A percentile compares a stretch with the other conserved stretches of the same genome.
Conservation (phyloP, 495 filamentous ascomycete species). For the Xylaria castorea region DNA sequence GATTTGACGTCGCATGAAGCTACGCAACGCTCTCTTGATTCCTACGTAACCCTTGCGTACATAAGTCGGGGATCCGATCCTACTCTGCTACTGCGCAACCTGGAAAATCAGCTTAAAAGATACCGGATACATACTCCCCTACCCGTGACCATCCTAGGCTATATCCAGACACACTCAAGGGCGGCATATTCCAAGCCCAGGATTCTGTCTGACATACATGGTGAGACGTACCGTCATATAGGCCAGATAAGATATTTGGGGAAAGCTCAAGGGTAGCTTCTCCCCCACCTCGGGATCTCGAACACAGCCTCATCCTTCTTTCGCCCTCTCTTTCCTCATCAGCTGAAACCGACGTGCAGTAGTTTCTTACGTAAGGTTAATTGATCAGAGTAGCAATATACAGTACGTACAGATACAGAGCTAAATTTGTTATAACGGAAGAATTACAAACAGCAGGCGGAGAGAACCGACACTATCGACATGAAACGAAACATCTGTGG, state of each 20-base stretch:
- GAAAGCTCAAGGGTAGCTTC: constrained; percentile 24
- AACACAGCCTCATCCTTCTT: constrained; percentile 26
- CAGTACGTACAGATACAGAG: neutral
- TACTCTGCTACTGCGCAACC: neutral
- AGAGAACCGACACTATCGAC: neutral
- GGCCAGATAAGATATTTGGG: constrained; percentile 9
- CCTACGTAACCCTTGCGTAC: constrained; percentile 13
- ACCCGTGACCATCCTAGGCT: neutral
- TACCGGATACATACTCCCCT: neutral
- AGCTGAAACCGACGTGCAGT: neutral
- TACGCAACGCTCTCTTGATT: constrained; percentile 5
- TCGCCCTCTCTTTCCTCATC: neutral
- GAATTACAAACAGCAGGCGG: neutral
- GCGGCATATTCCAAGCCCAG: neutral
- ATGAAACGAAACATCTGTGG: constrained; percentile 17
- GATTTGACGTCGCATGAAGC: constrained; percentile 19
- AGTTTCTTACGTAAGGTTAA: neutral
- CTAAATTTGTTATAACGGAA: neutral
- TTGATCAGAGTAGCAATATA: neutral
- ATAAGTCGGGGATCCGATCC: neutral
- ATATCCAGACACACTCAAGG: neutral
- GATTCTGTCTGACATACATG: constrained; percentile 12
- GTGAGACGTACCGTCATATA: neutral
- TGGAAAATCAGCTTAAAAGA: neutral
- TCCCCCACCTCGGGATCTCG: neutral